Percentiles rank a stretch among this genome's conserved stretches.
Evolutionary conservation across 805 yeast species (phyloP).

Genomic region (Starmerella apis): DNA sequence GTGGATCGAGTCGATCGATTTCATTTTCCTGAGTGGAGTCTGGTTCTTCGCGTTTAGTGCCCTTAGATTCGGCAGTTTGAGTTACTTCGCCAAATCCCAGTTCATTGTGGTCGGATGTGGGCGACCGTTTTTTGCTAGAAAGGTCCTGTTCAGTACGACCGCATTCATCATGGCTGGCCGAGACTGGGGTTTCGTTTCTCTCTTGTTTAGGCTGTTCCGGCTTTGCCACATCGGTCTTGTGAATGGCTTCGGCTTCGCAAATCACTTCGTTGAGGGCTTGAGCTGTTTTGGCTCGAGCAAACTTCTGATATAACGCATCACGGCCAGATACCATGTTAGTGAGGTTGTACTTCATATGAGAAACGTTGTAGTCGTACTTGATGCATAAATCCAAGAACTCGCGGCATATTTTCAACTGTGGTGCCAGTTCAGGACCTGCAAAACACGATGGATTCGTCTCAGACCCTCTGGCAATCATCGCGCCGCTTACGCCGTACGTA

Average conservation of each 20-base stretch:
- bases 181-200: too few species aligned
- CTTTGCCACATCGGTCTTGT: neutral
- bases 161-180: too few species aligned
- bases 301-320: conserved; percentile 44
- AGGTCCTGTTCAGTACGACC: too few species aligned
- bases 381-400: conserved; percentile 49
- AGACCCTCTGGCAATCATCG: conserved; percentile 89
- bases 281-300: conserved; percentile 47
- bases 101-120: neutral
- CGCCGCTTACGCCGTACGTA: conserved; percentile 55
- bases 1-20: neutral
- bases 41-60: neutral
- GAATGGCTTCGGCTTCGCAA: conserved; percentile 6
- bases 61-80: neutral
- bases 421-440: conserved; percentile 32
- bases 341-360: conserved; percentile 74
- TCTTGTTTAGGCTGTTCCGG: too few species aligned
- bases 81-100: too few species aligned
- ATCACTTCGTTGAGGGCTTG: conserved; percentile 27
- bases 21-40: neutral
- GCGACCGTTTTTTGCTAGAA: neutral
- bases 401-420: conserved; percentile 46
- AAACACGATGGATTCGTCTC: conserved; percentile 81
- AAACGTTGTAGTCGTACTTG: conserved; percentile 48
- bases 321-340: conserved; percentile 72